These are phyloP conservation scores for Didymella arachidicola DNA, from an alignment of 2,329 filamentous ascomycete genomes.

Conservation along the genomic window DNA sequence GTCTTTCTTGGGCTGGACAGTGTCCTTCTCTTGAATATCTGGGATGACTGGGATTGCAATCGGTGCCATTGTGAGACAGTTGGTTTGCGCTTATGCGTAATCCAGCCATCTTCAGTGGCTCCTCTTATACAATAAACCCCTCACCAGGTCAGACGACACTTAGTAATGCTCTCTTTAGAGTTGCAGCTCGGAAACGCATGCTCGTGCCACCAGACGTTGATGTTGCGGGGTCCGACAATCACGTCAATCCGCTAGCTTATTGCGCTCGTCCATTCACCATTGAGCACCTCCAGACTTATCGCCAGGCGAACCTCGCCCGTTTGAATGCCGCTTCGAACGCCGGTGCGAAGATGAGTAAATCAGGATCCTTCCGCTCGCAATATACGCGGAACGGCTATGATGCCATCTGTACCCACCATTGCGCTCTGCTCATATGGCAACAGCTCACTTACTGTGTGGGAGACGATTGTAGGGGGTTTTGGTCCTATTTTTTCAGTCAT, in stretches of 20 bases:
- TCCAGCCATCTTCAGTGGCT: not conserved
- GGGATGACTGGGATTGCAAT: conserved; percentile 62
- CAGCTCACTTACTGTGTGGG: not conserved
- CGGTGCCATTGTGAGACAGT: conserved; percentile 59
- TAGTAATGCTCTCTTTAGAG: conserved; percentile 25
- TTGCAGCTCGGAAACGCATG: conserved; percentile 19
- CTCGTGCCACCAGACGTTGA: conserved; percentile 18
- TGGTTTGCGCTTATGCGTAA: conserved; percentile 5
- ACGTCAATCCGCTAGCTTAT: conserved; percentile 45
- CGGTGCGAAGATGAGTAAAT: not conserved
- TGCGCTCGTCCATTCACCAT: conserved; percentile 38
- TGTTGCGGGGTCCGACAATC: conserved; percentile 48
- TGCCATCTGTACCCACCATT: conserved; percentile 34
- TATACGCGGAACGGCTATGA: conserved; percentile 22
- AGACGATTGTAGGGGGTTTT: no score
- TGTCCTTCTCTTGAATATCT: conserved; percentile 65
- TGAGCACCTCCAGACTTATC: conserved; percentile 36
- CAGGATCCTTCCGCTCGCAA: conserved; percentile 1
- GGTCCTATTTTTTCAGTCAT: no score
- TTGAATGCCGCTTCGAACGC: conserved; percentile 7
- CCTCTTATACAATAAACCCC: conserved; percentile 28
- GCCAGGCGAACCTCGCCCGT: conserved; percentile 7
- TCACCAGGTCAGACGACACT: conserved; percentile 15
- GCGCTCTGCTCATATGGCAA: conserved; percentile 11
- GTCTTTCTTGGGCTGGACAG: conserved; percentile 69